Conservation (phyloP, 2,329 filamentous ascomycete species). For the Sclerotinia spermophila region DNA sequence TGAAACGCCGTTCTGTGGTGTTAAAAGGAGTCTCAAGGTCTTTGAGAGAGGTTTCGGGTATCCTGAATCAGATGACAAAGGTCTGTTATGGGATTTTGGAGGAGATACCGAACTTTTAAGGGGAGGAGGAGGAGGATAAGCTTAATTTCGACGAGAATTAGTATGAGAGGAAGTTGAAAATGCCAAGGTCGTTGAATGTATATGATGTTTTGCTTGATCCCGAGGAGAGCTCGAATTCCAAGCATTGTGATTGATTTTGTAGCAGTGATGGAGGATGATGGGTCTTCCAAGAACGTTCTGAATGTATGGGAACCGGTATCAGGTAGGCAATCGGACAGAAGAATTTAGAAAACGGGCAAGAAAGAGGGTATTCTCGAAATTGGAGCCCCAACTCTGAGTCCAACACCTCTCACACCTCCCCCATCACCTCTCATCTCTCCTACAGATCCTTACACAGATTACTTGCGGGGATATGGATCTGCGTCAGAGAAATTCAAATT, state of each 20-base stretch:
- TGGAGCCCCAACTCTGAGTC: background rate
- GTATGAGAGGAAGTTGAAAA: background rate
- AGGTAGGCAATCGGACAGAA: background rate
- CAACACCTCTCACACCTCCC: background rate
- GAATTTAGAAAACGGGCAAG: background rate
- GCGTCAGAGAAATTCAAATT: background rate
- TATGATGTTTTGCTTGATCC: background rate
- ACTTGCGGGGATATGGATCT: background rate
- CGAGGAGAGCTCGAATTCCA: background rate
- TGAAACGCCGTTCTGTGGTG: background rate
- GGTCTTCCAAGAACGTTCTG: background rate
- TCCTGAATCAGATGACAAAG: background rate
- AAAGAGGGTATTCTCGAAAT: background rate
- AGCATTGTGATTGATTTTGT: too few species aligned
- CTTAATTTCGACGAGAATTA: background rate
- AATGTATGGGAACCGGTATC: background rate
- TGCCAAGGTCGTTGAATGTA: background rate
- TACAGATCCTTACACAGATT: background rate
- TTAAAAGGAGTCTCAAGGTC: background rate
- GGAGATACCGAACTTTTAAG: background rate
- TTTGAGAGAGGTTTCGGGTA: background rate
- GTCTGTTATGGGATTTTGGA: background rate
- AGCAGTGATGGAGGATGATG: background rate
- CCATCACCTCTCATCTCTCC: background rate
- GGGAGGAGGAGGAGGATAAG: background rate